phyloP scores from a whole-genome alignment of 331 rosid species.

The Rosa hybrid region DNA sequence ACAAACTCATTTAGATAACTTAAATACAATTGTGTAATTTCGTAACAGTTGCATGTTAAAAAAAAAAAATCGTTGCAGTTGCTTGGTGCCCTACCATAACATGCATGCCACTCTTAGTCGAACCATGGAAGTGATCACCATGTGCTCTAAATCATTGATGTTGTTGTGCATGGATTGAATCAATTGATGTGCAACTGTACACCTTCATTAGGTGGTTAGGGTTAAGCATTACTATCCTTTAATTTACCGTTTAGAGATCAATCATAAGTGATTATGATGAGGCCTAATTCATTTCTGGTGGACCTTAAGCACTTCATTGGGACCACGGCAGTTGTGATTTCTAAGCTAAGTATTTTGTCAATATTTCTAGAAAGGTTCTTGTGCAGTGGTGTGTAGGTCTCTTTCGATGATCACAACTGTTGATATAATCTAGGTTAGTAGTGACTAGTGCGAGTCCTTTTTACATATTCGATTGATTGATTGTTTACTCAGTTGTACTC shows the following conservation, averaged over 20 bases:
- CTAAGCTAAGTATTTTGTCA: conserved; percentile 35
- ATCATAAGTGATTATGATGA: background rate
- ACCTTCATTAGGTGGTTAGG: background rate
- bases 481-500: too few species aligned
- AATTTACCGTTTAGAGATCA: background rate
- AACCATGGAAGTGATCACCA: background rate
- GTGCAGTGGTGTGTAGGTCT: too few species aligned
- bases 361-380: background rate
- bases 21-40: background rate
- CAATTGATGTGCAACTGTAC: background rate
- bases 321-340: conserved; percentile 36
- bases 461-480: too few species aligned
- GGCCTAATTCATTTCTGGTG: background rate
- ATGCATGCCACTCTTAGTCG: background rate
- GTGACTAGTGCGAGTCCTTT: too few species aligned
- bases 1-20: background rate
- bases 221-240: background rate
- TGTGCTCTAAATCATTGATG: background rate
- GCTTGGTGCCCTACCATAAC: conserved; percentile 7
- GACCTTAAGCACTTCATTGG: conserved; percentile 3
- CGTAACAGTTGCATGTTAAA: background rate
- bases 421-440: background rate
- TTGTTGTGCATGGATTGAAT: background rate
- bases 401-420: background rate
- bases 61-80: too few species aligned